These are phyloP conservation scores for Monilinia fructicola DNA, from an alignment of 2,329 filamentous ascomycete species.

Conservation along the genomic window DNA sequence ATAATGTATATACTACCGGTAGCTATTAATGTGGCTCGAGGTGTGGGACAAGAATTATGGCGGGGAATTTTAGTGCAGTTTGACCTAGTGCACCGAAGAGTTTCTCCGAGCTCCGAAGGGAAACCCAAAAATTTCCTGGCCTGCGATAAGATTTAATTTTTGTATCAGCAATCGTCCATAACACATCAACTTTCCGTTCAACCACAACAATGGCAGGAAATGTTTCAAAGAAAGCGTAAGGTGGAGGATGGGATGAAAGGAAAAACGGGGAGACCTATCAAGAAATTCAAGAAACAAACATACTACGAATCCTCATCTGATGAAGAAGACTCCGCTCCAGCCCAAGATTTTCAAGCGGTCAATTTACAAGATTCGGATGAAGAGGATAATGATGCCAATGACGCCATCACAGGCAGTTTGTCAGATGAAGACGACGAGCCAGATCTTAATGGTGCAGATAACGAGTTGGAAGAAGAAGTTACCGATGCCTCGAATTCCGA, in stretches of 20 bases:
- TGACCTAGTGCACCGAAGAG: constrained; percentile 6
- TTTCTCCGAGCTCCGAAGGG: constrained; percentile 16
- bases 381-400: constrained; percentile 36
- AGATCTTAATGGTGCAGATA: constrained; percentile 26
- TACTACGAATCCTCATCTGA: constrained; percentile 62
- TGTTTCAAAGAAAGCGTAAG: constrained; percentile 55
- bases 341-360: constrained; percentile 50
- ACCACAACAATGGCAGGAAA: constrained; percentile 37
- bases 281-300: constrained; percentile 62
- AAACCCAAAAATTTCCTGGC: constrained; percentile 22
- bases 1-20: background rate
- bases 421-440: constrained; percentile 37
- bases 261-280: constrained; percentile 48
- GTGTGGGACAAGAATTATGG: constrained; percentile 24
- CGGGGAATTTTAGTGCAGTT: constrained; percentile 12
- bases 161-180: background rate
- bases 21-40: constrained; percentile 24
- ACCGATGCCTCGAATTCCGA: constrained; percentile 44
- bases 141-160: constrained; percentile 22
- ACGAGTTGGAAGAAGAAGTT: constrained; percentile 38
- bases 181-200: constrained; percentile 10
- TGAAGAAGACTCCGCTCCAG: constrained; percentile 42
- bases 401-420: constrained; percentile 32
- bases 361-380: constrained; percentile 47
- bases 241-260: constrained; percentile 58